Conservation (phyloP, 2,329 filamentous ascomycete genomes). For the Cercospora sp. region DNA sequence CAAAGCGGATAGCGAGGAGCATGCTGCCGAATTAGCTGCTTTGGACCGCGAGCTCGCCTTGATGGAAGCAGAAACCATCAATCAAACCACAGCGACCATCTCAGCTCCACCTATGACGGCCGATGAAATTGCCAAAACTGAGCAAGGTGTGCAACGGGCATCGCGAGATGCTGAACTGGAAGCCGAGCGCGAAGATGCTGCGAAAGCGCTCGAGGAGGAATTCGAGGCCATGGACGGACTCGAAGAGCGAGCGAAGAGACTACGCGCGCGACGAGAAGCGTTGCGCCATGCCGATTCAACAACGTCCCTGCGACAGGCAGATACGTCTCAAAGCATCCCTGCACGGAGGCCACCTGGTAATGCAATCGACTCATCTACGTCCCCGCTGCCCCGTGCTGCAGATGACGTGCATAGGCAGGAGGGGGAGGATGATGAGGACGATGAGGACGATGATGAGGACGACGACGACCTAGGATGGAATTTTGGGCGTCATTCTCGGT, state of each 20-base stretch:
- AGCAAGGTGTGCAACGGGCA: conserved; percentile 46
- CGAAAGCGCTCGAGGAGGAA: conserved; percentile 47
- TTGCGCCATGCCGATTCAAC: conserved; percentile 30
- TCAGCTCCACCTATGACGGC: conserved; percentile 50
- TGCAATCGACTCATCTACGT: not conserved
- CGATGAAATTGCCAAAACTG: conserved; percentile 49
- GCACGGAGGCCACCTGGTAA: not conserved
- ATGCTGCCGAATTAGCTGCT: conserved; percentile 57
- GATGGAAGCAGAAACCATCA: conserved; percentile 30
- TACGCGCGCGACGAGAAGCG: conserved; percentile 50
- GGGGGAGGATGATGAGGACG: conserved; percentile 1
- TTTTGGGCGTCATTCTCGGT: conserved; percentile 15
- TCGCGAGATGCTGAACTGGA: conserved; percentile 48
- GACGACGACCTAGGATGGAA: conserved; percentile 26
- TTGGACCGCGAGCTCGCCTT: conserved; percentile 78
- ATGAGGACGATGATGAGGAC: conserved; percentile 21
- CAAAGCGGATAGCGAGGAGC: conserved; percentile 25
- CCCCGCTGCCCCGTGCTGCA: not conserved
- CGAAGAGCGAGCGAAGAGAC: conserved; percentile 47
- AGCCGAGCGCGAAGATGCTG: conserved; percentile 52
- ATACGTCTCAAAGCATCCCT: not conserved
- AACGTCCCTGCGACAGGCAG: not conserved
- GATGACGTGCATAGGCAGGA: not conserved
- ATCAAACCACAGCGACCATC: conserved; percentile 38
- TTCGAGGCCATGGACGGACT: conserved; percentile 54